A percentile compares a stretch with the other conserved stretches of the same genome.
Evolutionary conservation across 352 stramenopile species (phyloP).

Genomic region (Aphanomyces stellatus): DNA sequence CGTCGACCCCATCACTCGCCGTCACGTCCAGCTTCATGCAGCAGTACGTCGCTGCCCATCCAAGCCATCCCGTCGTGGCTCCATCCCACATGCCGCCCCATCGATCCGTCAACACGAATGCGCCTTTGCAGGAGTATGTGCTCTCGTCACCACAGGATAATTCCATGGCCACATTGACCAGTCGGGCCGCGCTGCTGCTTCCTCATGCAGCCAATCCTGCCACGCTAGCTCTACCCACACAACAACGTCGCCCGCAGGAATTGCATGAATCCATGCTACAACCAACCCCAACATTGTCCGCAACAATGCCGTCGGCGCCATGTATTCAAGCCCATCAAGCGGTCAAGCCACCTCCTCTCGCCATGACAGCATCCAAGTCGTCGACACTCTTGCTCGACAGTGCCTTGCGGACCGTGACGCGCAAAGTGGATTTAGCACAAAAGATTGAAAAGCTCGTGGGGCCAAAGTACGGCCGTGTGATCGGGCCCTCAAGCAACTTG

Average conservation of each 20-base stretch:
- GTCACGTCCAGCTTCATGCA: background rate
- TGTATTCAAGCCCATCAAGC: too few species aligned
- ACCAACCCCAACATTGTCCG: background rate
- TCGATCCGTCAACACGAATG: too few species aligned
- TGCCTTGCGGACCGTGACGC: slow-evolving; percentile 27
- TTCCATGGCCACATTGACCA: background rate
- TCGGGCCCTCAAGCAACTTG: slow-evolving; percentile 37
- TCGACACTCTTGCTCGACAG: slow-evolving; percentile 41
- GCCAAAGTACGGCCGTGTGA: slow-evolving; percentile 44
- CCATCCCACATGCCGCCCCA: background rate
- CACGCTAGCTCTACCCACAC: too few species aligned
- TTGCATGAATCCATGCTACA: too few species aligned
- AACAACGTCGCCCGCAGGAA: too few species aligned
- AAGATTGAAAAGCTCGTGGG: slow-evolving; percentile 67
- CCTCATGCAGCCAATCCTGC: too few species aligned
- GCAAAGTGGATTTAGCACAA: slow-evolving; percentile 38
- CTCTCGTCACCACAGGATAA: slow-evolving; percentile 5
- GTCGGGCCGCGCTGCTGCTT: too few species aligned
- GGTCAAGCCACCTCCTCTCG: too few species aligned
- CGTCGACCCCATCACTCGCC: too few species aligned
- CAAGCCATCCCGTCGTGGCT: background rate
- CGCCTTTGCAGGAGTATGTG: background rate
- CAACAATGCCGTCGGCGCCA: slow-evolving; percentile 10
- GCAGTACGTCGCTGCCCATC: too few species aligned
- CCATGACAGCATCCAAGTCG: too few species aligned